Evolutionary conservation across 345 rosid species (phyloP).

Genomic region (Lepidium africanum): DNA sequence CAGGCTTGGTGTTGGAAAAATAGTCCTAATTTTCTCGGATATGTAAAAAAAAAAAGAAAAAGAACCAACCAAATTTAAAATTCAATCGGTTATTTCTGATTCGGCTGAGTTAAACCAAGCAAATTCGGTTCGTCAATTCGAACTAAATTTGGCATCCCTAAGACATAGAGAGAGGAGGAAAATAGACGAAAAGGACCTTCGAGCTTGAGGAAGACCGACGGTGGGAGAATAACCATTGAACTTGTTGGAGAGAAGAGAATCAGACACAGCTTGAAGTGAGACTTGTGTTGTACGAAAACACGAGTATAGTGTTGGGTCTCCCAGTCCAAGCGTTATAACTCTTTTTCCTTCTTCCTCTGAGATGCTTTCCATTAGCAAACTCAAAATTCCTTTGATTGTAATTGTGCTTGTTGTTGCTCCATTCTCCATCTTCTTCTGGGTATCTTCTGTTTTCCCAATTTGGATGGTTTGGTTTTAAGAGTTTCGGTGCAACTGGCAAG

Average conservation of each 20-base stretch:
- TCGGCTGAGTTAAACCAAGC: neutral
- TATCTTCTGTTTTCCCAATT: neutral
- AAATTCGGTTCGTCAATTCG: no score
- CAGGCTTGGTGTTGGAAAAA: no score
- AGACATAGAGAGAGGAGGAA: neutral
- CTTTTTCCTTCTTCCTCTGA: conserved; percentile 31
- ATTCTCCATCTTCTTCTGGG: conserved; percentile 30
- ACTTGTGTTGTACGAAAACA: conserved; percentile 65
- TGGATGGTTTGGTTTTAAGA: neutral
- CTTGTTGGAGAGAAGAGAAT: conserved; percentile 61
- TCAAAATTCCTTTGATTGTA: conserved; percentile 73
- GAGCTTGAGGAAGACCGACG: conserved; percentile 79
- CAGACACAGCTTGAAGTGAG: conserved; percentile 57
- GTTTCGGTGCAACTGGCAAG: neutral
- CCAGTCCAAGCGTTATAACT: conserved; percentile 76
- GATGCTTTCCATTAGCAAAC: conserved; percentile 51
- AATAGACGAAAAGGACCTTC: conserved; percentile 50
- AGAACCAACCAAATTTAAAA: neutral
- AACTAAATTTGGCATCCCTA: neutral
- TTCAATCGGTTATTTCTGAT: neutral
- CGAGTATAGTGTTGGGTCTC: conserved; percentile 81
- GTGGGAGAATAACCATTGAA: conserved; percentile 96
- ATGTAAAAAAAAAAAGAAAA: no score
- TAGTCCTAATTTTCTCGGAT: no score
- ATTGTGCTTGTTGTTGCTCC: conserved; percentile 39